A percentile compares a stretch with the other conserved stretches of the same genome.
phyloP scores from a whole-genome alignment of 2,329 filamentous ascomycete species.

The Thermomyces lanuginosus region DNA sequence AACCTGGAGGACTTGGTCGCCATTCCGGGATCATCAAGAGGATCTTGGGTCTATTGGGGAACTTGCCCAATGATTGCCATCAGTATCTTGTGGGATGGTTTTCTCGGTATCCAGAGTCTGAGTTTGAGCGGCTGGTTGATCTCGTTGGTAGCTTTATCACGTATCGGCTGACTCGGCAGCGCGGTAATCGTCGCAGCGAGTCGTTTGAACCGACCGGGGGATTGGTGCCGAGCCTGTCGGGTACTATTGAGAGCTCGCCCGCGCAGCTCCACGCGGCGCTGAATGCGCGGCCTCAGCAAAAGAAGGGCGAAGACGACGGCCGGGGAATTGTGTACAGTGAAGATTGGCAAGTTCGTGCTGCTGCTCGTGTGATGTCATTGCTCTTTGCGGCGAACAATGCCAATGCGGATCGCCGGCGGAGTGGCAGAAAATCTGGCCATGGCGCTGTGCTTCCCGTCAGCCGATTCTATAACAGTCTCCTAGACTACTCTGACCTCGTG shows the following conservation, averaged over 20 bases:
- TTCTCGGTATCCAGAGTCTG: constrained; percentile 47
- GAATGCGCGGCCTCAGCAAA: constrained; percentile 31
- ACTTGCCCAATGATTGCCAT: constrained; percentile 59
- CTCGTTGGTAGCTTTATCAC: constrained; percentile 64
- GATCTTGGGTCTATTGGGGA: constrained; percentile 62
- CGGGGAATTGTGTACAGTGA: constrained; percentile 49
- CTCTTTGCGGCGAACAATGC: constrained; percentile 67
- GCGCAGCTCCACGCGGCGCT: constrained; percentile 66
- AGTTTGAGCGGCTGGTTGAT: constrained; percentile 60
- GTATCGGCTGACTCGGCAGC: constrained; percentile 57
- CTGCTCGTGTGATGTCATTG: constrained; percentile 62
- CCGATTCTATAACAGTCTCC: constrained; percentile 72
- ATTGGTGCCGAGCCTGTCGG: constrained; percentile 55
- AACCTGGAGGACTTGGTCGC: constrained; percentile 38
- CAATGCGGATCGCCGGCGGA: constrained; percentile 22
- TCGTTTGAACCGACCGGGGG: constrained; percentile 42
- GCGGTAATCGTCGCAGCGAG: constrained; percentile 46
- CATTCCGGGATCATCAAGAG: constrained; percentile 77
- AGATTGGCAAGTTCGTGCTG: constrained; percentile 79
- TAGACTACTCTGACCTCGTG: constrained; percentile 74
- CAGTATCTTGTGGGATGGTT: constrained; percentile 66
- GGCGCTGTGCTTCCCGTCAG: constrained; percentile 57
- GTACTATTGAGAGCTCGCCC: constrained; percentile 38
- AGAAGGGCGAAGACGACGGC: constrained; percentile 39
- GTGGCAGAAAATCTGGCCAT: too few species aligned